Conservation (phyloP, 2,329 filamentous ascomycete species). For the Mycogone perniciosa region DNA sequence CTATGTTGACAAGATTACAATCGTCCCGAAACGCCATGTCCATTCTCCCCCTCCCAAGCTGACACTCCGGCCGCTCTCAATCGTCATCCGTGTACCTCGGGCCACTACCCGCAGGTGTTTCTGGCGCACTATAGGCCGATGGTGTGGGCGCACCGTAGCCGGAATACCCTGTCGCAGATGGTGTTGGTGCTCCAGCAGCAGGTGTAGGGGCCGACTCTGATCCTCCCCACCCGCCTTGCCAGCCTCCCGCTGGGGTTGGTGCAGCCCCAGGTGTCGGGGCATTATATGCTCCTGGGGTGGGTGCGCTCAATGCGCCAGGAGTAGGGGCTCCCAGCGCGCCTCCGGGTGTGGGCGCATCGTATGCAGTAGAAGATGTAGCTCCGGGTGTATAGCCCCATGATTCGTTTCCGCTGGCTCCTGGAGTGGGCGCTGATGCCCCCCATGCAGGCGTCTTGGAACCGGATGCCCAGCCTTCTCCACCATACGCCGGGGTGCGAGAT, state of each 20-base stretch:
- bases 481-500: slow-evolving; percentile 62
- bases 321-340: slow-evolving; percentile 54
- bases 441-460: slow-evolving; percentile 76
- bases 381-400: slow-evolving; percentile 55
- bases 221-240: slow-evolving; percentile 53
- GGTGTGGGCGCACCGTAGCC: slow-evolving; percentile 57
- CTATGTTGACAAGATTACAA: slow-evolving; percentile 4
- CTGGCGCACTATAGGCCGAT: slow-evolving; percentile 52
- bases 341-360: slow-evolving; percentile 66
- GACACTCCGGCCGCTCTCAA: slow-evolving; percentile 10
- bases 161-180: slow-evolving; percentile 54
- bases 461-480: slow-evolving; percentile 55
- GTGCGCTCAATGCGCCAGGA: slow-evolving; percentile 58
- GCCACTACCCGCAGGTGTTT: slow-evolving; percentile 56
- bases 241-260: slow-evolving; percentile 62
- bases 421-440: slow-evolving; percentile 52
- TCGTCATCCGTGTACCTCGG: slow-evolving; percentile 50
- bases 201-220: slow-evolving; percentile 62
- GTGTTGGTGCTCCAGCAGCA: slow-evolving; percentile 60
- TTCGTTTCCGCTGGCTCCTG: slow-evolving; percentile 51
- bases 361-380: slow-evolving; percentile 41
- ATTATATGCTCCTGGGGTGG: slow-evolving; percentile 64
- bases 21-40: slow-evolving; percentile 1
- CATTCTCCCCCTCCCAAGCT: not conserved
- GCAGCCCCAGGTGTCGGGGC: slow-evolving; percentile 60